Evolutionary conservation across 306 rosid species (phyloP), one percentile per base, ranked within the genome.

Genomic region (Boehmeria nivea): DNA sequence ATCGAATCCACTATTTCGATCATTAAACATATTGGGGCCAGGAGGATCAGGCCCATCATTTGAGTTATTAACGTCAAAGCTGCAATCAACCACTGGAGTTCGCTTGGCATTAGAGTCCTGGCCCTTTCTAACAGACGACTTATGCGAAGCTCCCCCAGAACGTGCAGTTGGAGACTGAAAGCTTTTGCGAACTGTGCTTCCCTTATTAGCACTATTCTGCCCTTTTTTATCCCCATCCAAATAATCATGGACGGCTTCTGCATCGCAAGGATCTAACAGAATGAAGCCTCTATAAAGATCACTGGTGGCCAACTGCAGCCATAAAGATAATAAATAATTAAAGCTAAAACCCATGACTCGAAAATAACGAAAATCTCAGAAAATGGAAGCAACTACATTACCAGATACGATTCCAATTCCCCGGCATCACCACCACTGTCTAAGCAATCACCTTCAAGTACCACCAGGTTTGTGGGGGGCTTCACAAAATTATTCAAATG

Each of bases 391-490:
- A 68, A 64, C 43, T 43, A 55, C 13, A 13, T 57, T 91, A 91
- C 99, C 99, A 87, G 84, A 74, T 82, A 87, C 15, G 96, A 79
- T 71, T 83, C 96, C 71, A 87, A 72, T 62, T 91, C 99, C 64
- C 95, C 91, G 8, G 82, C 85, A 81, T 85, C 95, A 71, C 89
- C 95, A 39, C 74, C 58, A 21, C 83, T 58, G 66, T 87, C 99
- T 62, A 91, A 72, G 78, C 99, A 91, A 68, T 87, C 99, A 18
- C 99, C 96, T 77, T 91, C 99, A 19, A 87, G 93, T 56, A 91
- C 95, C 65, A 87, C 95, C 47, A 91, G 65, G 72, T 91, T 91
- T 62, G 95, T 87, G 12, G 96, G 99, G 51, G 99, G 83, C 74
- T 85, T 87, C 46, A 78, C 81, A 61, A 83, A 85, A 51, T 71